A percentile compares a stretch with the other conserved stretches of the same genome.
These are phyloP conservation scores for Mucor velutinosus DNA, from an alignment of 371 early-diverging fungal genomes.

Conservation along the genomic window DNA sequence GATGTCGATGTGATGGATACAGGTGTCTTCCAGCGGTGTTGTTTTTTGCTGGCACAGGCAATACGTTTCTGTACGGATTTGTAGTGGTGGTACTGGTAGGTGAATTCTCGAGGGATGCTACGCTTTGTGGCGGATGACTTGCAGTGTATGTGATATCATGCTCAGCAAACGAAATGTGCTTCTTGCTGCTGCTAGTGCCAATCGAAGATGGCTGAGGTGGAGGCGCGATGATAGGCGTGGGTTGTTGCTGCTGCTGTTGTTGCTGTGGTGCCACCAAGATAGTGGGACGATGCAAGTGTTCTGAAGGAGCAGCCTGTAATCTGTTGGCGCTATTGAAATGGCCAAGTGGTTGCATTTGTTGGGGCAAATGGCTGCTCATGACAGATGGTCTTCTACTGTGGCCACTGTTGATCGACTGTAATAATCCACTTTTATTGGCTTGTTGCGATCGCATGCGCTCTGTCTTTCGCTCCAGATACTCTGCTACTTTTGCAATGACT, in stretches of 20 bases:
- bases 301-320: neutral
- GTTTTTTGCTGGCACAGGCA: neutral
- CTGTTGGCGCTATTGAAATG: slow-evolving; percentile 1
- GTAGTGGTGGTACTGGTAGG: neutral
- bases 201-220: neutral
- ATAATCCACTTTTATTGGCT: slow-evolving; percentile 21
- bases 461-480: slow-evolving; percentile 66
- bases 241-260: neutral
- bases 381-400: slow-evolving; percentile 38
- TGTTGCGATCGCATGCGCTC: slow-evolving; percentile 45
- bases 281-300: neutral
- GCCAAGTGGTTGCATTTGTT: neutral
- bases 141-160: slow-evolving; percentile 23
- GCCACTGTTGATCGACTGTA: slow-evolving; percentile 12
- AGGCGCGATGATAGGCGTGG: neutral
- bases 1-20: slow-evolving; percentile 36
- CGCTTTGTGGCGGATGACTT: neutral
- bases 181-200: slow-evolving; percentile 7
- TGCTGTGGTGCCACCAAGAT: neutral
- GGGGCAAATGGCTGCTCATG: slow-evolving; percentile 17
- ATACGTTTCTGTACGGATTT: neutral
- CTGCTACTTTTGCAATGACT: slow-evolving; percentile 64
- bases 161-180: slow-evolving; percentile 42
- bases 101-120: neutral
- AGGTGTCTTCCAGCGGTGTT: slow-evolving; percentile 1